phyloP scores from a whole-genome alignment of 495 filamentous ascomycete genomes.

The Podospora didyma region DNA sequence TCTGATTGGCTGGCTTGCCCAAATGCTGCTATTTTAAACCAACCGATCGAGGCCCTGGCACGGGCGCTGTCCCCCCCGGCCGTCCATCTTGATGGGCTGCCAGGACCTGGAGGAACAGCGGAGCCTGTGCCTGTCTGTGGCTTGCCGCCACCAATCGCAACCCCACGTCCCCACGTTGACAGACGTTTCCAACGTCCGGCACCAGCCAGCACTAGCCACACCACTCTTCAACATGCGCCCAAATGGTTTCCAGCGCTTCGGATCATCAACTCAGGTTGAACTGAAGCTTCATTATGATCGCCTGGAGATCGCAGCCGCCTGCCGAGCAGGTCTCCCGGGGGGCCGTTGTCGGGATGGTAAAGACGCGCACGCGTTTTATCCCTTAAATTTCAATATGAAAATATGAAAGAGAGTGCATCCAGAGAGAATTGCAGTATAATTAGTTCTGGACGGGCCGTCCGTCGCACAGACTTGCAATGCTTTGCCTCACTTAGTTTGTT shows the following conservation, averaged over 20 bases:
- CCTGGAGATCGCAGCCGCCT: not conserved
- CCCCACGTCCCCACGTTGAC: not conserved
- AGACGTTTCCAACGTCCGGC: not conserved
- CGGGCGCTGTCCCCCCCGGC: not conserved
- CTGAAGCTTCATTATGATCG: not conserved
- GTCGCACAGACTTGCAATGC: too few relatives aligned
- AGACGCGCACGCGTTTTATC: too few relatives aligned
- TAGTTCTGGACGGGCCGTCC: too few relatives aligned
- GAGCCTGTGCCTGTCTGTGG: too few relatives aligned
- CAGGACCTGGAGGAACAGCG: too few relatives aligned
- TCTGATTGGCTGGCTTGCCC: conserved; percentile 20
- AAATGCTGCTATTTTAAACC: conserved; percentile 20
- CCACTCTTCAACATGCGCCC: not conserved
- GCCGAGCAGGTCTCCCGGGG: not conserved
- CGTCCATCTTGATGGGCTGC: not conserved
- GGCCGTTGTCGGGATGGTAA: not conserved
- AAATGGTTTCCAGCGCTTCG: not conserved
- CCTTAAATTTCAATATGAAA: too few relatives aligned
- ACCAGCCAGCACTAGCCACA: not conserved
- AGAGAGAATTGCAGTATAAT: too few relatives aligned
- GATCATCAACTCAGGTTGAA: too few relatives aligned
- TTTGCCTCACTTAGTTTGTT: too few relatives aligned
- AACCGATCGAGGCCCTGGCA: not conserved
- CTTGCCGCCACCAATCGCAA: too few relatives aligned
- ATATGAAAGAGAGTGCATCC: too few relatives aligned